phyloP scores from a whole-genome alignment of 2,329 filamentous ascomycete genomes.

The Arthrinium puccinioides region DNA sequence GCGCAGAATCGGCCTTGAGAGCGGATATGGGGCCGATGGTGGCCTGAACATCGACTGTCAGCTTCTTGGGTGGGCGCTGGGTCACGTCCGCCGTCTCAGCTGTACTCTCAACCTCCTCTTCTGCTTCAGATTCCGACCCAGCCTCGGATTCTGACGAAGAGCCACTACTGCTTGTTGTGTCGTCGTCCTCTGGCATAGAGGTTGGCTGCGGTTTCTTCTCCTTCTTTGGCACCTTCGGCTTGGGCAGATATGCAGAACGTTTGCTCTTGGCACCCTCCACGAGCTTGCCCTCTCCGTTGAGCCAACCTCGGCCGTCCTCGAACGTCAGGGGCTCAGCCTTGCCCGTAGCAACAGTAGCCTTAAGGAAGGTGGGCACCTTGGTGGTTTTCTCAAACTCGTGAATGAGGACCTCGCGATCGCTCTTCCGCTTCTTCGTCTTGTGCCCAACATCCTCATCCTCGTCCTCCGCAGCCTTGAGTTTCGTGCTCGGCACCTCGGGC shows the following conservation, averaged over 20 bases:
- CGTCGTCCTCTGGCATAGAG: slow-evolving; percentile 10
- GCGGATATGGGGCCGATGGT: slow-evolving; percentile 12
- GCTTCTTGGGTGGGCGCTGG: slow-evolving; percentile 12
- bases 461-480: slow-evolving; percentile 30
- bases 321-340: slow-evolving; percentile 51
- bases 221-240: slow-evolving; percentile 10
- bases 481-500: slow-evolving; percentile 39
- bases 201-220: slow-evolving; percentile 7
- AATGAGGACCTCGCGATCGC: slow-evolving; percentile 55
- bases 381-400: slow-evolving; percentile 87
- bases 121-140: slow-evolving; percentile 10
- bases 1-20: slow-evolving; percentile 23
- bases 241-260: slow-evolving; percentile 19
- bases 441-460: slow-evolving; percentile 35
- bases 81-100: too few relatives aligned
- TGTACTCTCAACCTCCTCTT: slow-evolving; percentile 1
- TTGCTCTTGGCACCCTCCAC: slow-evolving; percentile 52
- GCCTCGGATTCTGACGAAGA: slow-evolving; percentile 20
- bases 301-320: slow-evolving; percentile 82
- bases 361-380: slow-evolving; percentile 77
- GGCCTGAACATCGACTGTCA: slow-evolving; percentile 11
- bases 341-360: slow-evolving; percentile 37
- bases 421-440: slow-evolving; percentile 54
- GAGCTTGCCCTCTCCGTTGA: slow-evolving; percentile 69
- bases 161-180: slow-evolving; percentile 29